Conservation (phyloP, 176 grass and related monocot genomes). For the Paspalum notatum region DNA sequence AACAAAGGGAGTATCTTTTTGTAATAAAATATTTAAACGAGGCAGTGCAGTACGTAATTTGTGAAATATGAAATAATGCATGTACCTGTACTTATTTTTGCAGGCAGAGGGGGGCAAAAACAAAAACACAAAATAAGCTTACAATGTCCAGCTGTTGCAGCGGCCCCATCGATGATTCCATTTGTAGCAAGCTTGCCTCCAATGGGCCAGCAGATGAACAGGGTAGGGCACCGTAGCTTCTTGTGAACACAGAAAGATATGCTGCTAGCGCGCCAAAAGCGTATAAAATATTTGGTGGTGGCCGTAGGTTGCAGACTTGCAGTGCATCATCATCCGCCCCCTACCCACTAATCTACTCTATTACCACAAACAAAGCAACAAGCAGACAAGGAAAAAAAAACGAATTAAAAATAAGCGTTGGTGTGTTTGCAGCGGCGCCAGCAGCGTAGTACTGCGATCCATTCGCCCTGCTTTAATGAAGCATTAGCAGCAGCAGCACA, state of each 20-base stretch:
- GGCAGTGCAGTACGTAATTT: too few relatives aligned
- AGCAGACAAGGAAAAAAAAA: neutral
- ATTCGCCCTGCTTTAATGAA: constrained; percentile 52
- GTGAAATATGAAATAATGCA: too few relatives aligned
- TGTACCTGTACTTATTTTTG: too few relatives aligned
- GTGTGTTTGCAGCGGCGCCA: constrained; percentile 20
- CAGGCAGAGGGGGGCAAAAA: neutral
- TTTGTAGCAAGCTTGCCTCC: constrained; percentile 61
- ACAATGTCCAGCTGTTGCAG: constrained; percentile 27
- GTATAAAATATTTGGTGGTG: constrained; percentile 49
- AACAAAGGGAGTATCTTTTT: too few relatives aligned
- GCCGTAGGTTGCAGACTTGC: constrained; percentile 17
- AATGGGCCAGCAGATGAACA: constrained; percentile 50
- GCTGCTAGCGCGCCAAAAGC: constrained; percentile 11
- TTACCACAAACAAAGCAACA: neutral
- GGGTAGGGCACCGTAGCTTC: constrained; percentile 38
- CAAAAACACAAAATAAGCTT: neutral
- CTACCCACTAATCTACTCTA: constrained; percentile 3
- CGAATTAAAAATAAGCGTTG: neutral
- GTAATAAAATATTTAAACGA: too few relatives aligned
- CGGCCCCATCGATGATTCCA: constrained; percentile 45
- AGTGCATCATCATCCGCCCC: constrained; percentile 45
- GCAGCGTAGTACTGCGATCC: constrained; percentile 19
- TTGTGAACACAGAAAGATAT: constrained; percentile 65
- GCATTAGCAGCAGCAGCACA: constrained; percentile 55